These are phyloP conservation scores for Verticillium isaacii DNA, from an alignment of 2,329 filamentous ascomycete genomes.

Conservation along the genomic window DNA sequence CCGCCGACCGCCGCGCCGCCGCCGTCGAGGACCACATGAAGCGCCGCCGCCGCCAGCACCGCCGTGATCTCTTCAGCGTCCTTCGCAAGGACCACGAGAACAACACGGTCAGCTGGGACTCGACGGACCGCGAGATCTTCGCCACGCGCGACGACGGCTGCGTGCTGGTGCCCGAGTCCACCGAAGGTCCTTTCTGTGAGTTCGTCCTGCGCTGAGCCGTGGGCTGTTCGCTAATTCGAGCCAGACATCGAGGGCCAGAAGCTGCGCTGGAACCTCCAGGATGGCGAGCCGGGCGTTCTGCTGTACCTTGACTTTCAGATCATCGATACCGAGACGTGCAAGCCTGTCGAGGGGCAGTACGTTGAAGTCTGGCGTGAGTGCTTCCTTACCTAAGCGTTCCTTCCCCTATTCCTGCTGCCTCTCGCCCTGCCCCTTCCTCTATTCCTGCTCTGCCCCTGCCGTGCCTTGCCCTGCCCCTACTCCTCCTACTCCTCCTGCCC, in stretches of 20 bases:
- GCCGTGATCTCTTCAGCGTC: constrained; percentile 1
- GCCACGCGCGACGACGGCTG: constrained; percentile 6
- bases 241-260: constrained; percentile 7
- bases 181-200: not conserved
- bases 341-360: constrained; percentile 4
- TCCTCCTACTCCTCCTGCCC: no score
- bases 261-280: constrained; percentile 4
- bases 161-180: not conserved
- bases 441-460: no score
- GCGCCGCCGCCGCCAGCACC: no score
- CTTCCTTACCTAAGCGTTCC: no score
- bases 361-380: constrained; percentile 8
- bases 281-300: constrained; percentile 3
- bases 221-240: not conserved
- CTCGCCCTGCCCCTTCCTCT: no score
- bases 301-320: constrained; percentile 9
- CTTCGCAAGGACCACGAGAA: constrained; percentile 6
- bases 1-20: constrained; percentile 2
- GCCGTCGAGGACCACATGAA: not conserved
- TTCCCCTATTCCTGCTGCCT: not conserved
- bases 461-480: no score
- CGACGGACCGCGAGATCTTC: constrained; percentile 5
- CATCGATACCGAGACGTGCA: constrained; percentile 10
- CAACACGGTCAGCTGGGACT: not conserved
- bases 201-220: not conserved